phyloP scores from a whole-genome alignment of 306 rosid genomes.

The Adenanthera pavonina region DNA sequence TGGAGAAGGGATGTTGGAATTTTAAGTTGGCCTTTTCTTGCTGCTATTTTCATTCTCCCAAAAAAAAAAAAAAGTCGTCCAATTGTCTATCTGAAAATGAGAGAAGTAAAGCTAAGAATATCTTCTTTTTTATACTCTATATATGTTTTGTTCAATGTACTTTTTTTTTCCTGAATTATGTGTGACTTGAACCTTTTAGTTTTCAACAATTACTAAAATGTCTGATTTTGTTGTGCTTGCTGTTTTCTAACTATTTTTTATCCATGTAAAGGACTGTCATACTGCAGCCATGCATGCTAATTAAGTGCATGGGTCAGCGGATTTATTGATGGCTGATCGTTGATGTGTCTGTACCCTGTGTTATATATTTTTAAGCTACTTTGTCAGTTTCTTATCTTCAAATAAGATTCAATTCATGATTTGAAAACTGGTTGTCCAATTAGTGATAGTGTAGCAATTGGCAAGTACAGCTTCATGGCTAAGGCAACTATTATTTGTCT shows the following conservation, averaged over 20 bases:
- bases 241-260: neutral
- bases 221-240: neutral
- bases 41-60: neutral
- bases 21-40: neutral
- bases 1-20: neutral
- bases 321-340: neutral
- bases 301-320: neutral
- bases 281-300: neutral
- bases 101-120: constrained; percentile 16
- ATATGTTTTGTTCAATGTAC: neutral
- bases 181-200: neutral
- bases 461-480: neutral
- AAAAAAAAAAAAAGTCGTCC: neutral
- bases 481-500: constrained; percentile 25
- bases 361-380: neutral
- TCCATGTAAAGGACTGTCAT: constrained; percentile 1
- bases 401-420: neutral
- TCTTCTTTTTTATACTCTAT: neutral
- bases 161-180: neutral
- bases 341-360: neutral
- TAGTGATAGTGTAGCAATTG: neutral
- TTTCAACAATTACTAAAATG: neutral
- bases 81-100: neutral
- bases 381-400: neutral
- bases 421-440: neutral